phyloP scores from a whole-genome alignment of 2,329 filamentous ascomycete species.

The Metarhizium brunneum region DNA sequence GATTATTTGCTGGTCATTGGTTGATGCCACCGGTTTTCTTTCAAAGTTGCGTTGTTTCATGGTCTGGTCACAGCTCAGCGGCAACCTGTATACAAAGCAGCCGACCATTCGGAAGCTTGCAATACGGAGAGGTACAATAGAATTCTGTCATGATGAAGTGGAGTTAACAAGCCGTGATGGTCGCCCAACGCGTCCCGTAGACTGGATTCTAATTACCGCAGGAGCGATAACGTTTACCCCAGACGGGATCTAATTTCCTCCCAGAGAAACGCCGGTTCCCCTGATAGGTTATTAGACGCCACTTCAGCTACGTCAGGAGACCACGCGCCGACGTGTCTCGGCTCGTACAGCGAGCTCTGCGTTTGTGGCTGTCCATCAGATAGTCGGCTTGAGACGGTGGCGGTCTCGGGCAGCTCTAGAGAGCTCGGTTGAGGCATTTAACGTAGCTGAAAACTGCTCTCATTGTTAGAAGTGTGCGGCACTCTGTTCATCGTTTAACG shows the following conservation, averaged over 20 bases:
- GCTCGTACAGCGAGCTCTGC: not conserved
- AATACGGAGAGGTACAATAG: not conserved
- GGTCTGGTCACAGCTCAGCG: not conserved
- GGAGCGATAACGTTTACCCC: no score
- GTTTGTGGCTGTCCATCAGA: not conserved
- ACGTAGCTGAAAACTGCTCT: not conserved
- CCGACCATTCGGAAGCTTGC: not conserved
- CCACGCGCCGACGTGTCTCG: not conserved
- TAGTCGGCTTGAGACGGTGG: not conserved
- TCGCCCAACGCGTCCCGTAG: no score
- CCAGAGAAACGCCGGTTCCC: no score
- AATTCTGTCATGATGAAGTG: no score
- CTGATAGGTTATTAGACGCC: no score
- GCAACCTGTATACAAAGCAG: not conserved
- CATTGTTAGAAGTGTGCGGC: no score
- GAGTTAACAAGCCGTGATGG: no score
- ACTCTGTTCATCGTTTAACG: no score
- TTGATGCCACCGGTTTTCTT: not conserved
- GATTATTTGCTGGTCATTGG: no score
- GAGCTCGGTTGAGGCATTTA: not conserved
- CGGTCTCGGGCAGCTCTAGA: not conserved
- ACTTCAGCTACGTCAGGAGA: no score
- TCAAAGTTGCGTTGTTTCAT: not conserved
- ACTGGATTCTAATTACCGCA: no score
- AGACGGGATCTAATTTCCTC: no score